Conservation (phyloP, 75 land plant genomes). For the Selaginella tamariscina region DNA sequence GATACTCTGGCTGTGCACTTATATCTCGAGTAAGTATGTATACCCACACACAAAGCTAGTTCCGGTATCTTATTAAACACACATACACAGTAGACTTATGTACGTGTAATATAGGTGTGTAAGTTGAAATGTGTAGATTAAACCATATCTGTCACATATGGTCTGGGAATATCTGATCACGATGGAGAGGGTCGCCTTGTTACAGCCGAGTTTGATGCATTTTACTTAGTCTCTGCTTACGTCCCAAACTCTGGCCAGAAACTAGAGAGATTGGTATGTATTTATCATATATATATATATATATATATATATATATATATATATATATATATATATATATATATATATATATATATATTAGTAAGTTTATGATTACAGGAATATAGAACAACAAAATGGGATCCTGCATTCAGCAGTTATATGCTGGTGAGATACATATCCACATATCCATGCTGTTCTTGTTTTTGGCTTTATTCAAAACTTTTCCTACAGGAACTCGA, state of each 20-base stretch:
- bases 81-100: no score
- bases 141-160: constrained; percentile 81
- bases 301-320: background rate
- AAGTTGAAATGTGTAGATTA: constrained; percentile 36
- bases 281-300: background rate
- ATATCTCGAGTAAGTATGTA: constrained; percentile 54
- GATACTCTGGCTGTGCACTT: constrained; percentile 88
- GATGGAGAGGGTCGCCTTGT: constrained; percentile 82
- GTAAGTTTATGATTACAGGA: no score
- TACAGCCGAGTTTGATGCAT: constrained; percentile 63
- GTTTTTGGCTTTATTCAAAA: background rate
- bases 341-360: background rate
- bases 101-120: background rate
- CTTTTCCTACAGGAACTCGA: constrained; percentile 53
- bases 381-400: background rate
- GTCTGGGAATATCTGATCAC: constrained; percentile 72
- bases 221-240: constrained; percentile 53
- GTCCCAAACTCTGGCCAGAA: constrained; percentile 93
- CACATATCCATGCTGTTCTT: no score
- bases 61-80: background rate
- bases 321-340: background rate
- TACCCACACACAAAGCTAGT: background rate
- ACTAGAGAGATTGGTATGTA: constrained; percentile 62
- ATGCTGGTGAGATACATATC: background rate
- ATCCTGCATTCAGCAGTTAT: background rate